Evolutionary conservation across 2,329 filamentous ascomycete species (phyloP).

Genomic region (Teratosphaeria epicoccoides): DNA sequence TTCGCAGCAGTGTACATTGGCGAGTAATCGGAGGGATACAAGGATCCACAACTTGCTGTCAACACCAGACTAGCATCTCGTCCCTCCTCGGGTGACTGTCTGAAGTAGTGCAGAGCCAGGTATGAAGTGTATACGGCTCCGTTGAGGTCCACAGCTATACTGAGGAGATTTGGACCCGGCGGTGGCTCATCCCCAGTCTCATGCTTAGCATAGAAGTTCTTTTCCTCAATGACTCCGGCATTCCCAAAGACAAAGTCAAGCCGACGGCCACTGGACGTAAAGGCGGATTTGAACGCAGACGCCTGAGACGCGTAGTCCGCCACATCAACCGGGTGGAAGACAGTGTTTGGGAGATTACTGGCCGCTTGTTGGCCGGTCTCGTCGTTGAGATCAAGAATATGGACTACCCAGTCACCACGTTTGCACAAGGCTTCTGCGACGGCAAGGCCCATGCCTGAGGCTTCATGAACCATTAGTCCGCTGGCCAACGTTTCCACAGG

Average conservation of each 20-base stretch:
- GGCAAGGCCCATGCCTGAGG: slow-evolving; percentile 34
- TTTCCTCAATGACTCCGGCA: slow-evolving; percentile 35
- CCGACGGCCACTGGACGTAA: slow-evolving; percentile 20
- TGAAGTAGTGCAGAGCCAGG: slow-evolving; percentile 27
- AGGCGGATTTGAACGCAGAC: slow-evolving; percentile 29
- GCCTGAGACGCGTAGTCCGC: slow-evolving; percentile 26
- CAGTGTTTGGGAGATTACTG: slow-evolving; percentile 16
- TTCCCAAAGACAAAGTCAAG: slow-evolving; percentile 43
- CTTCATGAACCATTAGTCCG: slow-evolving; percentile 12
- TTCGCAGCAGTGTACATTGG: slow-evolving; percentile 32
- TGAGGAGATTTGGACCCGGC: slow-evolving; percentile 24
- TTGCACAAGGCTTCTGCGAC: slow-evolving; percentile 28
- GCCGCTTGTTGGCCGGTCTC: slow-evolving; percentile 24
- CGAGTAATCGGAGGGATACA: slow-evolving; percentile 24
- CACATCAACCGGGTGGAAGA: slow-evolving; percentile 31
- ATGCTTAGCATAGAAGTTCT: slow-evolving; percentile 32
- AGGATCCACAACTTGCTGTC: slow-evolving; percentile 3
- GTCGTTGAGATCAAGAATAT: slow-evolving; percentile 32
- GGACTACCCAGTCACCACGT: slow-evolving; percentile 29
- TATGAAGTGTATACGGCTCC: slow-evolving; percentile 28
- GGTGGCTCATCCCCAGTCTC: slow-evolving; percentile 9
- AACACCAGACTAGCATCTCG: neutral
- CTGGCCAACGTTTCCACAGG: neutral
- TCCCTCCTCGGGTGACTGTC: slow-evolving; percentile 1
- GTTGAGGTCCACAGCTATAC: slow-evolving; percentile 31